Base-by-base conservation (phyloP, 202 grass and related monocot species). In the Zizania palustris region DNA sequence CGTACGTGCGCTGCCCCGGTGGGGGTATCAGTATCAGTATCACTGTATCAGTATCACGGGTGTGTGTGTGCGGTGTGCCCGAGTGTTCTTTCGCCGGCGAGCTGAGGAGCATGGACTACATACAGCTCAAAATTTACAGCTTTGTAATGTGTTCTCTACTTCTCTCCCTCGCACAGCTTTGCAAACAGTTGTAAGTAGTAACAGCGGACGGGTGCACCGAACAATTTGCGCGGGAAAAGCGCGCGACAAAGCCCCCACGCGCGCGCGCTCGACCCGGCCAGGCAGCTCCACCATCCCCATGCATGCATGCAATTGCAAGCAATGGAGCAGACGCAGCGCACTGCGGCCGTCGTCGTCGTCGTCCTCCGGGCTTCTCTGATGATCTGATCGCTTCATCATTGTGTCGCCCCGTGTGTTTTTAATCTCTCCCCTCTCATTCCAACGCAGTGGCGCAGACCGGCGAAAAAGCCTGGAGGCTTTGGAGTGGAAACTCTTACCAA, bases 351-450 rank as follows among this genome's bases (percentile, higher is more conserved):
- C n/a, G 51, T 55, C 51, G 51, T 28, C 28, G 28, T 28, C 28
- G 28, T 28, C 28, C 1, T 55, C 51, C 51, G 51, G 51, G 19
- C 63, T 20, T 11, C 76, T 65, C 67, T 57, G 28, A 28, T 28
- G 28, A 28, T 28, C 28, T 28, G 61, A 65, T 63, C 28, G 41
- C 35, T 38, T 46, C 80, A 88, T 88, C 75, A 88, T 88, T 63
- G 45, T 83, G 74, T 45, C 80, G 21, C 67, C 42, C n/a, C n/a
- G n/a, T n/a, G 21, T n/a, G 16, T 9, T 40, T 50, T 15, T 49
- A 37, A n/a, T n/a, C n/a, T 28, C 28, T 28, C 21, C 28, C 38
- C 67, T 45, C n/a, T 49, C 45, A 18, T 60, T 75, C 80, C 80
- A 51, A 49, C 63, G 55, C 53, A 16, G 51, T 6, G 6, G n/a